phyloP scores from a whole-genome alignment of 2,329 filamentous ascomycete species.

The Aureobasidium sp. region DNA sequence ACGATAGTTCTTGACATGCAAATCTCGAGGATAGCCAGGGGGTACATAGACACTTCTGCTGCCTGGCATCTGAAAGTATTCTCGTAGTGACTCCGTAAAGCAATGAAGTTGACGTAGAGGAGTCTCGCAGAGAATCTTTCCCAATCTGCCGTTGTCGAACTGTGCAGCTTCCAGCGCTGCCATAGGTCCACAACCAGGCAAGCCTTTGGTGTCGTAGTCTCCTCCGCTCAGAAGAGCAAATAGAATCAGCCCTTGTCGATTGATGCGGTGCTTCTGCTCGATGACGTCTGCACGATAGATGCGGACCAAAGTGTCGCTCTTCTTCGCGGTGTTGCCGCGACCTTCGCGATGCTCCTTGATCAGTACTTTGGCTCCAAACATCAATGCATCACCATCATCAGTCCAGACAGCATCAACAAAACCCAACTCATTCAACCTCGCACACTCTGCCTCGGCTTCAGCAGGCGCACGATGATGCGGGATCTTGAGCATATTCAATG shows the following conservation, averaged over 20 bases:
- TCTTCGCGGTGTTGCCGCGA: slow-evolving; percentile 17
- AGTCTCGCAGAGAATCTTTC: slow-evolving; percentile 23
- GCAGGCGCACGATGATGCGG: slow-evolving; percentile 40
- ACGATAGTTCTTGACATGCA: slow-evolving; percentile 33
- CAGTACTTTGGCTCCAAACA: slow-evolving; percentile 42
- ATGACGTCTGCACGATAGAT: slow-evolving; percentile 29
- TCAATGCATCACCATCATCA: slow-evolving; percentile 41
- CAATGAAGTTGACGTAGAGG: not conserved
- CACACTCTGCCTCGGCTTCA: slow-evolving; percentile 45
- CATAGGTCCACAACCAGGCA: slow-evolving; percentile 31
- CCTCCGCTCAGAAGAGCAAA: slow-evolving; percentile 38
- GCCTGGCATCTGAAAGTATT: not conserved
- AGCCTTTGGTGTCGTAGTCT: slow-evolving; percentile 34
- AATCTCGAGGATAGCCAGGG: slow-evolving; percentile 21
- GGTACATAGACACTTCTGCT: slow-evolving; percentile 20
- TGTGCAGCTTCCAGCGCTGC: slow-evolving; percentile 26
- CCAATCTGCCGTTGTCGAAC: slow-evolving; percentile 30
- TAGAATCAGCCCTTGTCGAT: slow-evolving; percentile 33
- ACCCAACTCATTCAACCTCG: slow-evolving; percentile 35
- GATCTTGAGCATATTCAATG: slow-evolving; percentile 34
- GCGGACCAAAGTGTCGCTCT: slow-evolving; percentile 25
- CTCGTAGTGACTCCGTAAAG: not conserved
- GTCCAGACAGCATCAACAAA: slow-evolving; percentile 45
- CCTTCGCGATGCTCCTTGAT: slow-evolving; percentile 26
- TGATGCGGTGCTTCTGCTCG: slow-evolving; percentile 25